A percentile compares a stretch with the other conserved stretches of the same genome.
Evolutionary conservation across 768 basidiomycete species (phyloP).

Genomic region (Rhizopogon rudus): DNA sequence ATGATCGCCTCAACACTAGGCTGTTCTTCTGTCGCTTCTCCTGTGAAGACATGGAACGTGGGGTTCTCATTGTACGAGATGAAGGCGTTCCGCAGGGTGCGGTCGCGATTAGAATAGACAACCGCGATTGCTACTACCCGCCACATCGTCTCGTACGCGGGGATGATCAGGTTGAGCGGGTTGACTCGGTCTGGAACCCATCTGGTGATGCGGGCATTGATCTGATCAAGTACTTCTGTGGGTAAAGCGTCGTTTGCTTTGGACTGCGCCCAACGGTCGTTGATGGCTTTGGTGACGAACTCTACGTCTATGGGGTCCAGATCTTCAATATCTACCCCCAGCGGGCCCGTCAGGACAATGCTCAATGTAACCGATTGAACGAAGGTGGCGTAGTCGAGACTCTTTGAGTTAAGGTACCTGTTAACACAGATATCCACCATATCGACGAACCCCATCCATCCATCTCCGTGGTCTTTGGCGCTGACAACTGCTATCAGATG

Average conservation of each 20-base stretch:
- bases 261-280: slow-evolving; percentile 28
- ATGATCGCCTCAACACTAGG: slow-evolving; percentile 35
- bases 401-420: background rate
- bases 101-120: slow-evolving; percentile 18
- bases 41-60: slow-evolving; percentile 20
- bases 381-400: slow-evolving; percentile 27
- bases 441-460: slow-evolving; percentile 11
- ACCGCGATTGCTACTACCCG: slow-evolving; percentile 45
- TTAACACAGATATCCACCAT: slow-evolving; percentile 8
- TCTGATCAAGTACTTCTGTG: slow-evolving; percentile 3
- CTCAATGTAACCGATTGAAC: slow-evolving; percentile 36
- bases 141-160: slow-evolving; percentile 55
- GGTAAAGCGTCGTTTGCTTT: slow-evolving; percentile 32
- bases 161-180: slow-evolving; percentile 47
- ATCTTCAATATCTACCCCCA: slow-evolving; percentile 25
- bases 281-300: slow-evolving; percentile 36
- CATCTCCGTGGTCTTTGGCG: background rate
- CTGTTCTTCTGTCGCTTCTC: background rate
- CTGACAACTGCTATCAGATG: slow-evolving; percentile 9
- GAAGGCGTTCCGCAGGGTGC: slow-evolving; percentile 19
- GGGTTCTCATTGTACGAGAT: slow-evolving; percentile 26
- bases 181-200: slow-evolving; percentile 29
- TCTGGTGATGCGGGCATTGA: slow-evolving; percentile 33
- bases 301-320: slow-evolving; percentile 29
- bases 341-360: slow-evolving; percentile 32